Conservation (phyloP, 805 yeast genomes). For the Tetrapisispora fleetii region DNA sequence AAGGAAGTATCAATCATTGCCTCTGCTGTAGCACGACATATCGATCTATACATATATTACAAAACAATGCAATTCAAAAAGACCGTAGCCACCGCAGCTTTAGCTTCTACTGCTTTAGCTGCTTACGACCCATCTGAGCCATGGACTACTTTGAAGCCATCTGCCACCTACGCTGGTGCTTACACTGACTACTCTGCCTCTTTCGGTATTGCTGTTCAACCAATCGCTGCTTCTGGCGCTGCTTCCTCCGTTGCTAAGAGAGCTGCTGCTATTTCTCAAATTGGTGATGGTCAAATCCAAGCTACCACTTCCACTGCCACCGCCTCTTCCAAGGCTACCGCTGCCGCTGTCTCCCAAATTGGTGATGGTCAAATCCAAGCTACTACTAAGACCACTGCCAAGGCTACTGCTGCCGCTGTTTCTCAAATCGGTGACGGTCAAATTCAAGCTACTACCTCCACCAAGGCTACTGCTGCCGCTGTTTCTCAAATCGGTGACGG, state of each 20-base stretch:
- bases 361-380: slow-evolving; percentile 33
- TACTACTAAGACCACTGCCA: slow-evolving; percentile 13
- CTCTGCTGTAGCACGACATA: background rate
- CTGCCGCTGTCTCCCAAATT: slow-evolving; percentile 31
- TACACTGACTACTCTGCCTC: slow-evolving; percentile 42
- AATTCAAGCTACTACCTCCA: slow-evolving; percentile 25
- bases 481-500: slow-evolving; percentile 32
- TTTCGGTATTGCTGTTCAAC: slow-evolving; percentile 62
- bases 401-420: slow-evolving; percentile 27
- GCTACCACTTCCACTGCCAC: slow-evolving; percentile 21
- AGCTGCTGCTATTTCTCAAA: slow-evolving; percentile 31
- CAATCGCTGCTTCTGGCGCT: slow-evolving; percentile 31
- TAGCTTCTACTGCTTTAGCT: slow-evolving; percentile 33
- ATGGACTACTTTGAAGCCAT: slow-evolving; percentile 66
- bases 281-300: slow-evolving; percentile 36
- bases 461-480: slow-evolving; percentile 26
- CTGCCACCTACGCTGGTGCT: slow-evolving; percentile 44
- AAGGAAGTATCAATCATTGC: background rate
- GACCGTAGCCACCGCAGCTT: slow-evolving; percentile 7
- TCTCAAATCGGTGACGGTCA: slow-evolving; percentile 33
- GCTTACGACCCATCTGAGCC: slow-evolving; percentile 50
- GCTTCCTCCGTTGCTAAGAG: slow-evolving; percentile 28
- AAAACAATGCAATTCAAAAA: slow-evolving; percentile 18
- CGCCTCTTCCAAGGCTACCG: background rate
- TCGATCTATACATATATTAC: background rate